A percentile compares a stretch with the other conserved stretches of the same genome.
phyloP scores from a whole-genome alignment of 371 early-diverging fungal species.

The Mucor indicus region DNA sequence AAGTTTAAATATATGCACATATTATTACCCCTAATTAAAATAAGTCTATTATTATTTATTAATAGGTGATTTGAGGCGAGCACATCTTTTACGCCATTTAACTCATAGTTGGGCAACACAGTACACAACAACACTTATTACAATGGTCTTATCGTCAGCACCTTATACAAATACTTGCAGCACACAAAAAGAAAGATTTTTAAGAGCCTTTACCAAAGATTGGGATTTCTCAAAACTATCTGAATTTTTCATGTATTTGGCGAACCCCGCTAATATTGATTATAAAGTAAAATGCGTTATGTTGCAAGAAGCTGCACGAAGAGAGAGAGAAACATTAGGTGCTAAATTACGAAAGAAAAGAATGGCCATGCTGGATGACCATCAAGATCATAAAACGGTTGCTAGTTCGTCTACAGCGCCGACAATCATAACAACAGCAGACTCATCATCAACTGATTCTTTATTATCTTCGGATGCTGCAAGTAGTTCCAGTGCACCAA shows the following conservation, averaged over 20 bases:
- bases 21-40: not conserved
- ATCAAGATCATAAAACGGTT: not conserved
- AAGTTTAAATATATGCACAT: conserved; percentile 1
- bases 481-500: conserved; percentile 6
- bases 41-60: no score
- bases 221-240: conserved; percentile 80
- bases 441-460: not conserved
- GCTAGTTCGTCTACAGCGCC: not conserved
- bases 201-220: conserved; percentile 65
- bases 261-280: conserved; percentile 65
- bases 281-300: conserved; percentile 72
- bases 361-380: not conserved
- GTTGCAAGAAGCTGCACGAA: conserved; percentile 69
- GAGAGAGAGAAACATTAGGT: conserved; percentile 34
- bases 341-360: conserved; percentile 33
- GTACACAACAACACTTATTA: conserved; percentile 51
- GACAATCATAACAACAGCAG: not conserved
- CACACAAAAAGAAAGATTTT: conserved; percentile 55
- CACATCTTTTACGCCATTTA: conserved; percentile 50
- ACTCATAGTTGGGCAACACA: conserved; percentile 63
- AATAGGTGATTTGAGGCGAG: conserved; percentile 53
- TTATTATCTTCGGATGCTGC: not conserved
- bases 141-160: conserved; percentile 38
- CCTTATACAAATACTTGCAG: conserved; percentile 33
- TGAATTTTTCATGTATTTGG: conserved; percentile 73